These are phyloP conservation scores for Gorgonomyces haynaldii DNA, from an alignment of 192 early-diverging fungal genomes.

Conservation along the genomic window DNA sequence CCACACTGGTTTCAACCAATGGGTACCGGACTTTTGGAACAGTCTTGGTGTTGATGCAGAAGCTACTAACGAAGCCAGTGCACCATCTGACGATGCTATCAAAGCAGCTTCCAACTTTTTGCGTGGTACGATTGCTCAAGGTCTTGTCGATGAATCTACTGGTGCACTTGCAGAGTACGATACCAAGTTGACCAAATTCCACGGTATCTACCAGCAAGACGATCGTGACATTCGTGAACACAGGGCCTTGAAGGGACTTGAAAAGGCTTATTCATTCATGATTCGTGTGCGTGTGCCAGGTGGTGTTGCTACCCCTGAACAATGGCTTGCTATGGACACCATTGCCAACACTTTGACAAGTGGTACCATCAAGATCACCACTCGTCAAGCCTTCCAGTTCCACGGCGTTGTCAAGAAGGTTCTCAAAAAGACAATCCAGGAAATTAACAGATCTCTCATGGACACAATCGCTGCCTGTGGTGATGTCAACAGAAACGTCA, in stretches of 20 bases:
- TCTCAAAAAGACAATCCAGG: conserved; percentile 76
- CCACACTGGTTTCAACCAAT: conserved; percentile 66
- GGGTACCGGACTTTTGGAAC: conserved; percentile 73
- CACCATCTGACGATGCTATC: conserved; percentile 79
- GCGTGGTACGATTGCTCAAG: conserved; percentile 83
- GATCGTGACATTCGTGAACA: conserved; percentile 87
- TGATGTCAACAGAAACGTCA: conserved; percentile 96
- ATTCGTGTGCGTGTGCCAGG: conserved; percentile 90
- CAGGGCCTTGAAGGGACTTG: conserved; percentile 70
- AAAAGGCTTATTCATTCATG: conserved; percentile 94
- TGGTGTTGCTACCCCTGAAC: conserved; percentile 73
- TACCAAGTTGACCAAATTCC: conserved; percentile 89
- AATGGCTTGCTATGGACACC: conserved; percentile 93
- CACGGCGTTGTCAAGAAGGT: conserved; percentile 90
- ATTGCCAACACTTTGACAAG: conserved; percentile 76
- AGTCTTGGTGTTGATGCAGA: conserved; percentile 66
- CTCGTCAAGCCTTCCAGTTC: conserved; percentile 93
- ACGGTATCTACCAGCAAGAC: conserved; percentile 94
- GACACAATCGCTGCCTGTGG: conserved; percentile 94
- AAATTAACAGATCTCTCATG: conserved; percentile 75
- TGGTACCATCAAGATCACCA: conserved; percentile 86
- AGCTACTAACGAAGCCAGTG: conserved; percentile 44
- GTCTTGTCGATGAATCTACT: conserved; percentile 68
- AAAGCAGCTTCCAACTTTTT: conserved; percentile 86
- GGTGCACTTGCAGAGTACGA: conserved; percentile 81